Percentiles rank a stretch among this genome's conserved stretches.
Evolutionary conservation across 139 green algal species (phyloP).

Genomic region (Chloropicon primus): DNA sequence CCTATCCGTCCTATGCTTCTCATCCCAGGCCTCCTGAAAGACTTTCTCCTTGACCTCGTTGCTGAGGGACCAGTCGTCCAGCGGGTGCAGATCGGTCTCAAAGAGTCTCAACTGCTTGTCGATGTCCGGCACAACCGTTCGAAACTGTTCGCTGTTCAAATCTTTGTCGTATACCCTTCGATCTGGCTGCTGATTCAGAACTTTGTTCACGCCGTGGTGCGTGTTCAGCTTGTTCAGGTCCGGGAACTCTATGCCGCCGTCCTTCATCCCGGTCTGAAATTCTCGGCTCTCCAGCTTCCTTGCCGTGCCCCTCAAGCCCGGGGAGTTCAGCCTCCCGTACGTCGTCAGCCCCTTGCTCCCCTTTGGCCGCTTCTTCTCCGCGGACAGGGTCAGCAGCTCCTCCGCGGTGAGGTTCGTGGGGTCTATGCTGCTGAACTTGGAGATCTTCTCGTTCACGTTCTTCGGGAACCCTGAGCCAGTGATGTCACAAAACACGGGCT

Average conservation of each 20-base stretch:
- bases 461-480: constrained; percentile 26
- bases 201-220: constrained; percentile 19
- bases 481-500: constrained; percentile 19
- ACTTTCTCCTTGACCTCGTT: constrained; percentile 2
- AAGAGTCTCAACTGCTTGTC: not conserved
- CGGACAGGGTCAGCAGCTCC: not conserved
- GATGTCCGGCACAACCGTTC: not conserved
- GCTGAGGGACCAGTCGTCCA: constrained; percentile 1
- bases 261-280: not conserved
- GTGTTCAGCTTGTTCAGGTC: not conserved
- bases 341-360: not conserved
- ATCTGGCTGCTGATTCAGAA: constrained; percentile 39
- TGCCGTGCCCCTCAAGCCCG: not conserved
- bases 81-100: not conserved
- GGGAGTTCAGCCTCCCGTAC: not conserved
- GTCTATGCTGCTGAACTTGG: not conserved
- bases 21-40: not conserved
- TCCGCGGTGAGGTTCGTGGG: not conserved
- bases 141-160: not conserved
- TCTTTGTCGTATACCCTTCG: not conserved
- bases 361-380: not conserved
- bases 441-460: not conserved
- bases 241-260: not conserved
- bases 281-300: not conserved
- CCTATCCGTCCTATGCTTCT: not conserved